Evolutionary conservation across 2,329 filamentous ascomycete species (phyloP), one percentile per base, ranked within the genome.

Genomic region (Claviceps capensis): DNA sequence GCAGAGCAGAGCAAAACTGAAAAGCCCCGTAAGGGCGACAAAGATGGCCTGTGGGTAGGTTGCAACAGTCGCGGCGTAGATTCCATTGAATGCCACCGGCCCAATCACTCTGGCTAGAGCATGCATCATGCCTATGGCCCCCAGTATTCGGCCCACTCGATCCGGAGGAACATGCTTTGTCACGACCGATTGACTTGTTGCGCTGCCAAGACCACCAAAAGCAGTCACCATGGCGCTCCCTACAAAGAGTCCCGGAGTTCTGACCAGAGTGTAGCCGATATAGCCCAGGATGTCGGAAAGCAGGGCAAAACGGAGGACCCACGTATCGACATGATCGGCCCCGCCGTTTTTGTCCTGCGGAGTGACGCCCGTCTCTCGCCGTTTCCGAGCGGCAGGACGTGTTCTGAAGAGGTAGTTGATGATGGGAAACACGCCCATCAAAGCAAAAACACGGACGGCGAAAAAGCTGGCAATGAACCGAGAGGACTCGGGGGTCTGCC

Each of bases 91-190:
- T 1, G 91, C 63, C 0, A 88, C 77, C 0, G 93, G 93, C 1
- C 85, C 83, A 13, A 95, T 65, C 2, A 97, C 81, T 55, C 89
- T 76, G 3, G 86, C 80, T 38, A 95, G 69, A 1, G 88, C 86
- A 67, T 97, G 91, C 53, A 97, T 69, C 55, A 97, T 72, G 0
- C 91, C 93, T 16, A 84, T 85, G 1, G 89, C 90, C 22, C 93
- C 93, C 0, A 98, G 76, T n/a, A 97, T 72, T 64, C 93, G 83
- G 0, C 93, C 93, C 0, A 93, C 84, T 47, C 79, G 79, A 56
- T 93, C 86, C 0, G 82, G 75, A 0, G 90, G 88, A 0, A 97
- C 84, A 65, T 97, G 93, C 64, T 96, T 97, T 19, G 89, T 96
- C 49, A 96, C 72, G 0, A 85, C 79, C 1, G 86, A 84, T 62